These are phyloP conservation scores for Cyanidiococcus yangmingshanensis DNA, from an alignment of 23 red algal species.

Conservation along the genomic window DNA sequence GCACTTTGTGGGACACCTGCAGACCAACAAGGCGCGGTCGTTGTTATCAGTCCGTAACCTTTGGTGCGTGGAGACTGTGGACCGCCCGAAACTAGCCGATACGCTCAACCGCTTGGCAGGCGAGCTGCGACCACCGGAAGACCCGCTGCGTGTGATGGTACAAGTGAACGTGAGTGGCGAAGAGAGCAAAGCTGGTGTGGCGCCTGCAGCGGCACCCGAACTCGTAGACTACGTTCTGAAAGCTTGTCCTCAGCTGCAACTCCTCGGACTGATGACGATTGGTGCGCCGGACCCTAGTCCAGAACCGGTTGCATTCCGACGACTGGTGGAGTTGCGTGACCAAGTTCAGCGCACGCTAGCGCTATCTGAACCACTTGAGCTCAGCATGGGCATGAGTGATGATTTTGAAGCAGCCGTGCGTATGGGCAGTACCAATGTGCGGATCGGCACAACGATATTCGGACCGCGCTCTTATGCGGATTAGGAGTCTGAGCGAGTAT, in stretches of 20 bases:
- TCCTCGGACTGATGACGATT: conserved; percentile 97
- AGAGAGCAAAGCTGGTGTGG: conserved; percentile 58
- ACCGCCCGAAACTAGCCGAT: conserved; percentile 52
- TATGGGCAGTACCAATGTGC: conserved; percentile 61
- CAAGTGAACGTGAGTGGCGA: conserved; percentile 92
- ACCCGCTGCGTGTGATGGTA: conserved; percentile 56
- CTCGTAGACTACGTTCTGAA: conserved; percentile 38
- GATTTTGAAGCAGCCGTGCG: conserved; percentile 79
- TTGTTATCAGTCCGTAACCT: conserved; percentile 46
- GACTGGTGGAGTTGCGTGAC: conserved; percentile 30
- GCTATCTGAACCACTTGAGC: conserved; percentile 30
- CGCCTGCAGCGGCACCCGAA: conserved; percentile 36
- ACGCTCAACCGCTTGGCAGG: conserved; percentile 51
- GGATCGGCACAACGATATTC: conserved; percentile 82
- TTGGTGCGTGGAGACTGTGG: conserved; percentile 73
- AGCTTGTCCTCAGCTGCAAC: conserved; percentile 41
- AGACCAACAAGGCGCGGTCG: conserved; percentile 77
- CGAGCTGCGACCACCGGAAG: conserved; percentile 8
- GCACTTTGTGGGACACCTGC: conserved; percentile 91
- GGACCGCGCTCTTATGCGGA: conserved; percentile 51
- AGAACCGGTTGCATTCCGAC: conserved; percentile 46
- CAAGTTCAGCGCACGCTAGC: conserved; percentile 24
- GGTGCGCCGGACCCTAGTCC: conserved; percentile 50
- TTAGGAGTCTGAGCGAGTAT: too few species aligned
- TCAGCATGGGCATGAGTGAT: conserved; percentile 96